Conservation (phyloP, 768 basidiomycete genomes). For the Tylopilus felleus region DNA sequence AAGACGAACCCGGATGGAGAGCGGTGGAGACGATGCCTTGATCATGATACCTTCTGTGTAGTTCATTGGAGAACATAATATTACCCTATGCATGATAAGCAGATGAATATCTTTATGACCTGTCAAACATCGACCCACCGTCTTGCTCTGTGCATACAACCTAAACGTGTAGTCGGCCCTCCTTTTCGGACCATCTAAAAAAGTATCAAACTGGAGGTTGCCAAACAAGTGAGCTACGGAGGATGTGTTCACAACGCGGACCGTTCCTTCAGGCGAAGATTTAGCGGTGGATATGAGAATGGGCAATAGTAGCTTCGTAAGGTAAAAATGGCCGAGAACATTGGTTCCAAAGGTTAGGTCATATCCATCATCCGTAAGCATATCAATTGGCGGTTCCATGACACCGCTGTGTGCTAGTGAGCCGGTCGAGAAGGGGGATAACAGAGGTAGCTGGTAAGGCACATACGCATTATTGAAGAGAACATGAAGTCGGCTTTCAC, state of each 20-base stretch:
- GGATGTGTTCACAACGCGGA: constrained; percentile 33
- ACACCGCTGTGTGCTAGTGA: not conserved
- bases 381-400: not conserved
- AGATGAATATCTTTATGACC: too few relatives aligned
- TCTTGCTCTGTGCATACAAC: constrained; percentile 31
- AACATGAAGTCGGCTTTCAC: constrained; percentile 5
- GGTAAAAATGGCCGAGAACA: constrained; percentile 10
- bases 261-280: constrained; percentile 10
- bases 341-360: constrained; percentile 8
- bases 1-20: constrained; percentile 40
- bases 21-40: constrained; percentile 43
- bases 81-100: constrained; percentile 35
- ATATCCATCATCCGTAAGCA: not conserved
- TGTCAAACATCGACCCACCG: not conserved
- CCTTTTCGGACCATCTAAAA: constrained; percentile 37
- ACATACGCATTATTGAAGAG: constrained; percentile 13
- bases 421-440: too few relatives aligned
- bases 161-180: constrained; percentile 15
- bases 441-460: too few relatives aligned
- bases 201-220: constrained; percentile 35
- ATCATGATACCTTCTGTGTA: constrained; percentile 43
- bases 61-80: constrained; percentile 41
- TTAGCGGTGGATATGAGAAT: constrained; percentile 22
- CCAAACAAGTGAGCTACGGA: constrained; percentile 13
- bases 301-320: constrained; percentile 8